These are phyloP conservation scores for Potentilla sterilis DNA, from an alignment of 306 rosid genomes.

Conservation along the genomic window DNA sequence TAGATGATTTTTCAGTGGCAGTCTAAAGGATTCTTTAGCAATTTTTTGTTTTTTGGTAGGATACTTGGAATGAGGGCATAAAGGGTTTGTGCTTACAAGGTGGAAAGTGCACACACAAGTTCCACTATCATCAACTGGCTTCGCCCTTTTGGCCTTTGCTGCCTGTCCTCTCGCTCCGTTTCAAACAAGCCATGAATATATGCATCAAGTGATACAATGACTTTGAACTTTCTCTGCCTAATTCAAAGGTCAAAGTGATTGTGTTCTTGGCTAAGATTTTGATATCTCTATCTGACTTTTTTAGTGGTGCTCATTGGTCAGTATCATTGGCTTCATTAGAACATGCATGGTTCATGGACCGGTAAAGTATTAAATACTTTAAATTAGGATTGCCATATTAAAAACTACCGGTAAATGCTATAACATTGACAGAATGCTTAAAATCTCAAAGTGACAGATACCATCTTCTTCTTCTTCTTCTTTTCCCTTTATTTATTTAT, in stretches of 20 bases:
- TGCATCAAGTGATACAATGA: neutral
- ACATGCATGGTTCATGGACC: neutral
- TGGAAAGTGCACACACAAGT: constrained; percentile 14
- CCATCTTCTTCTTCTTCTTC: too few relatives aligned
- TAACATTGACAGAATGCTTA: neutral
- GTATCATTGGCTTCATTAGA: neutral
- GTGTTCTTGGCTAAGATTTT: neutral
- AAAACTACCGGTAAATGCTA: neutral
- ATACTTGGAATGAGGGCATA: constrained; percentile 19
- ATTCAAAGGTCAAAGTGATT: constrained; percentile 10
- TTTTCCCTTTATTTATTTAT: too few relatives aligned
- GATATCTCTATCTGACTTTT: neutral
- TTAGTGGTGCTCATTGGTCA: neutral
- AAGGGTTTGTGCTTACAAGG: constrained; percentile 10
- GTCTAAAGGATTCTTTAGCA: neutral
- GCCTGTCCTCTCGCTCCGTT: constrained; percentile 9
- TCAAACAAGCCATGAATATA: neutral
- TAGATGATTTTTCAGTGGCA: constrained; percentile 9
- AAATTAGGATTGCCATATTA: neutral
- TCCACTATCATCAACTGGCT: constrained; percentile 27
- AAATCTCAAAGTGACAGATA: neutral
- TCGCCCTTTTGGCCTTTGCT: constrained; percentile 1
- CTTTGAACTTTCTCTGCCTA: neutral
- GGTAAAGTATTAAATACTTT: too few relatives aligned
- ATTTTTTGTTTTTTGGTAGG: neutral